Evolutionary conservation across 768 basidiomycete genomes (phyloP), one percentile per base, ranked within the genome.

Genomic region (Leucosporidium scottii): DNA sequence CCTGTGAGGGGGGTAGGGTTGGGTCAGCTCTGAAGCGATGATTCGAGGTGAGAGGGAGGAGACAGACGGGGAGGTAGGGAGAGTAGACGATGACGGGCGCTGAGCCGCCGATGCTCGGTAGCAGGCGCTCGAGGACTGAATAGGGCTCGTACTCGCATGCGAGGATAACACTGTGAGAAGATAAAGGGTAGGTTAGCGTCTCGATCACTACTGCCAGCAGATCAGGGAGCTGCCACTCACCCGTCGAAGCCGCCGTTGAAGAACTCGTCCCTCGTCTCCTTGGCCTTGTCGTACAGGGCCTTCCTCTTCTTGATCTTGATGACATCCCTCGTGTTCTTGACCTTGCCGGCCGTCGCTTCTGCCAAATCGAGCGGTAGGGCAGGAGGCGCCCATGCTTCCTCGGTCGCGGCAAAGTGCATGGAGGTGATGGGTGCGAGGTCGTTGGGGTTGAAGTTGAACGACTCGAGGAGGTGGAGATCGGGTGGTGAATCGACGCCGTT

Each of bases 401-500:
- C 86, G 21, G 87, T 86, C 17, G 90, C 88, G 28, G 90, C 89
- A 94, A 94, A 99, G 77, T 96, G 96, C 25, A 98, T 79, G 0
- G 86, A 85, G 3, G 83, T 80, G 65, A 91, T 47, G 56, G 79
- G 79, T 17, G 86, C 81, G 7, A 83, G 78, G 23, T 82, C 80
- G n/a, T 82, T 74, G 49, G 83, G 80, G 20, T 84, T 80, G 75
- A 93, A 91, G 79, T 98, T 98, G 90, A 98, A 91, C 66, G 87
- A 82, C 4, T 82, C 80, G 76, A 92, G 78, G 27, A 92, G 84
- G 18, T 90, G 89, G 78, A 91, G 94, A 51, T 91, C 88, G 10
- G 96, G 94, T 8, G 94, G 93, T 18, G 89, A 91, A 74, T 97
- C 94, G 39, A 87, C 84, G 69, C 93, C 90, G 72, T 87, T 90